Evolutionary conservation across 768 basidiomycete genomes (phyloP), one percentile per base, ranked within the genome.

Genomic region (Psilocybe cubensis): DNA sequence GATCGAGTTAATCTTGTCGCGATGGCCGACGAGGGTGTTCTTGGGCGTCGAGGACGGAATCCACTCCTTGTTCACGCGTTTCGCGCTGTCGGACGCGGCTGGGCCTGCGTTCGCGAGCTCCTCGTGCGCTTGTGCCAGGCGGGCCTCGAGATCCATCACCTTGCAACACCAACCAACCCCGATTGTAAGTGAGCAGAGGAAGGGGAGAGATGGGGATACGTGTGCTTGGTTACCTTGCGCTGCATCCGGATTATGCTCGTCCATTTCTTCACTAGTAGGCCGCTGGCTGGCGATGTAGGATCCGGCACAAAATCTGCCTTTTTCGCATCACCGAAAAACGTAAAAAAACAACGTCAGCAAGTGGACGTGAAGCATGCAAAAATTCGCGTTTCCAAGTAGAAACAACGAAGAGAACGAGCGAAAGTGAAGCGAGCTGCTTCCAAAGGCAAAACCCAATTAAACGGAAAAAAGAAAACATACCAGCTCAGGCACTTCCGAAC

Each of bases 241-340:
- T 98, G 96, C 70, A 98, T 74, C 63, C 96, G 83, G 57, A 98
- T 96, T 29, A 97, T 94, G 68, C 90, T 92, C 47, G 93, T 96
- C 96, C 96, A 98, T 74, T 98, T 98, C 87, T 96, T 96, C 79
- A 94, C 96, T 58, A 98, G 75, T 55, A 98, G 75, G 1, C 94
- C 95, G 1, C 87, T 86, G 66, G 87, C 89, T 70, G 92, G 90
- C 49, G 92, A 86, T 69, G 91, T 94, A 21, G 92, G 86, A 77
- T 96, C 94, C 14, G 91, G 91, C 3, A 81, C 79, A 70, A 89
- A 91, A 58, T 87, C 84, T 24, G 81, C 68, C 54, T 80, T 78
- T 28, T 80, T 72, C n/a, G n/a, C n/a, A n/a, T 38, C 42, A 43
- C 40, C 20, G 33, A 33, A n/a, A 4, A 31, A 20, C 20, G 14